Conservation (phyloP, 2,329 filamentous ascomycete genomes). For the Magnaporthiopsis incrustans region DNA sequence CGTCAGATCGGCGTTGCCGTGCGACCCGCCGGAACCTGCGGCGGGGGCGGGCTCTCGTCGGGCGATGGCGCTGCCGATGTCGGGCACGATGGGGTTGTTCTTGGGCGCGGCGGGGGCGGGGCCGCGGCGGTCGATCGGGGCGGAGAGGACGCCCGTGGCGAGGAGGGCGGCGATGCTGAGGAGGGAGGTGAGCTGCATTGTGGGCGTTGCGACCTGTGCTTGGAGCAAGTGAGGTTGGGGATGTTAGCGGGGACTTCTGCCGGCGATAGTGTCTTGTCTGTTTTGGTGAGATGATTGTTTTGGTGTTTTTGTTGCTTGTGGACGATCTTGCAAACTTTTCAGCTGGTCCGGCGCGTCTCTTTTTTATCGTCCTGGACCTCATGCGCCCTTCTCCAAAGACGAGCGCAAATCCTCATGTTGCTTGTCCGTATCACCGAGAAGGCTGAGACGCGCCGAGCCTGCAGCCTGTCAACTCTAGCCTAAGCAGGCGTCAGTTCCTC, state of each 20-base stretch:
- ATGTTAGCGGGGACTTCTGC: neutral
- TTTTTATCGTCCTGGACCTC: too few species aligned
- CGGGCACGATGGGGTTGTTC: neutral
- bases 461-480: too few species aligned
- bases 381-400: too few species aligned
- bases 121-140: neutral
- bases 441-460: too few species aligned
- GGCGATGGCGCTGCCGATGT: neutral
- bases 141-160: neutral
- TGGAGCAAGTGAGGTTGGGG: neutral
- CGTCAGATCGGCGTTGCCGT: slow-evolving; percentile 31
- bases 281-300: too few species aligned
- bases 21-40: neutral
- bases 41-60: too few species aligned
- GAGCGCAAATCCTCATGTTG: too few species aligned
- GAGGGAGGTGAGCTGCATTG: neutral
- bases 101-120: neutral
- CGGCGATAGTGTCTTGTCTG: neutral
- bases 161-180: neutral
- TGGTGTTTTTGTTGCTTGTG: too few species aligned
- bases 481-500: too few species aligned
- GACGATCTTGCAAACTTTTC: too few species aligned
- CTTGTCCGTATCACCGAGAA: too few species aligned
- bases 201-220: neutral
- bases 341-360: too few species aligned